phyloP scores from a whole-genome alignment of 108 stramenopile genomes.

The Fistulifera pelliculosa region DNA sequence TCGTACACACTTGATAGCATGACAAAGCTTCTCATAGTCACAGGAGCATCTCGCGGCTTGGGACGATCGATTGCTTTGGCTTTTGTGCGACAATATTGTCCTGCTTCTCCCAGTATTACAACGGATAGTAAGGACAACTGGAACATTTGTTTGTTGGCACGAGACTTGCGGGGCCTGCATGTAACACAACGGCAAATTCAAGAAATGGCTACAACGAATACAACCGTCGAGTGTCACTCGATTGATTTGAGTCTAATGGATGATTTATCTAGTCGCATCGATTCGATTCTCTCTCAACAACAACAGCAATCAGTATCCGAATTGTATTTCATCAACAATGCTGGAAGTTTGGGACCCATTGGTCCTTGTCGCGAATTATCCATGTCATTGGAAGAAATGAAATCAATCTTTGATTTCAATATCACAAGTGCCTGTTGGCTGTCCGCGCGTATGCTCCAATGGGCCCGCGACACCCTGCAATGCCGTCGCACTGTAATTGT shows the following conservation, averaged over 20 bases:
- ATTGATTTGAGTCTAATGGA: conserved; percentile 62
- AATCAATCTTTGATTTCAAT: conserved; percentile 53
- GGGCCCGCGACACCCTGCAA: conserved; percentile 1
- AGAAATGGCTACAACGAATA: conserved; percentile 1
- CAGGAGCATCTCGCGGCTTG: conserved; percentile 68
- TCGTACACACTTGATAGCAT: no score
- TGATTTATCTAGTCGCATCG: conserved; percentile 28
- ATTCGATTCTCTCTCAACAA: conserved; percentile 13
- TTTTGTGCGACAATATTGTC: conserved; percentile 3
- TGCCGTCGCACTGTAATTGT: conserved; percentile 21
- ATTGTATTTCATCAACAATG: conserved; percentile 65
- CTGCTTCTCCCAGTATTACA: no score
- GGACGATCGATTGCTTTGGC: conserved; percentile 55
- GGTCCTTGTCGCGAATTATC: conserved; percentile 31
- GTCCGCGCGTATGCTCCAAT: conserved; percentile 31
- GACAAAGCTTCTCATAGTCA: conserved; percentile 25
- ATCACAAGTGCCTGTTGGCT: conserved; percentile 56
- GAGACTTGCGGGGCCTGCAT: conserved; percentile 35
- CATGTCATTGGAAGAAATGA: conserved; percentile 29
- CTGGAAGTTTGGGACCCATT: conserved; percentile 54
- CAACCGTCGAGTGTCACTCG: conserved; percentile 25
- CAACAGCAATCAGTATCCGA: conserved; percentile 7
- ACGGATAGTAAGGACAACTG: no score
- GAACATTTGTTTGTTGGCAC: conserved; percentile 39
- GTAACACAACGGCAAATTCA: conserved; percentile 31